Conservation (phyloP, 768 basidiomycete genomes). For the Suillus ampliporus region DNA sequence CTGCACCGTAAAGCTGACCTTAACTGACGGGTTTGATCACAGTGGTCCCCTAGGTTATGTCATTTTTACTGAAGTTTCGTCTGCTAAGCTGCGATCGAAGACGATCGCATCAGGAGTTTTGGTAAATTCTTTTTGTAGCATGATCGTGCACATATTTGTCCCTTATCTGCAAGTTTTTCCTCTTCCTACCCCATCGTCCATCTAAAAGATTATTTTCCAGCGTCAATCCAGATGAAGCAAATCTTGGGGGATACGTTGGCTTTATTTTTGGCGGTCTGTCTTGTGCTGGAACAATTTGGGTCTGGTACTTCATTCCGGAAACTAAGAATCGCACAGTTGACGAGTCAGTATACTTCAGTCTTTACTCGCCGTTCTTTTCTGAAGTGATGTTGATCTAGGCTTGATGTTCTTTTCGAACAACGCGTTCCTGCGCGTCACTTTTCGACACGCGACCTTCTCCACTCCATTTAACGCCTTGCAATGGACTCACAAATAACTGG, state of each 20-base stretch:
- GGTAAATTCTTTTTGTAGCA: slow-evolving; percentile 29
- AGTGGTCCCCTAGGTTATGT: slow-evolving; percentile 35
- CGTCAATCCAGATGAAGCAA: slow-evolving; percentile 33
- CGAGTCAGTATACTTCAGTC: slow-evolving; percentile 25
- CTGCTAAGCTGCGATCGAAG: slow-evolving; percentile 36
- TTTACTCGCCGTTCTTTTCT: background rate
- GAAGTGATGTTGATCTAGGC: slow-evolving; percentile 15
- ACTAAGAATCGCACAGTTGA: slow-evolving; percentile 35
- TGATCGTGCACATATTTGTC: slow-evolving; percentile 32
- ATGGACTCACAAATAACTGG: background rate
- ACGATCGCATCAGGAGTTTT: slow-evolving; percentile 34
- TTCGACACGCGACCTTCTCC: slow-evolving; percentile 22
- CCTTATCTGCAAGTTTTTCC: slow-evolving; percentile 31
- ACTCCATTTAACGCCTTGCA: slow-evolving; percentile 1
- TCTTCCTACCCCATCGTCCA: too few species aligned
- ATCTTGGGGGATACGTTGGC: slow-evolving; percentile 34
- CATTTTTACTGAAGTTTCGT: slow-evolving; percentile 35
- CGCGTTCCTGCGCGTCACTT: slow-evolving; percentile 36
- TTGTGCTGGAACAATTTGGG: slow-evolving; percentile 27
- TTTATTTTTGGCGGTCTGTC: slow-evolving; percentile 34
- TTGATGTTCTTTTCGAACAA: slow-evolving; percentile 39
- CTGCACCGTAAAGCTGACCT: background rate
- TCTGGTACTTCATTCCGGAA: slow-evolving; percentile 34
- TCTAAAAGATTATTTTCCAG: slow-evolving; percentile 9
- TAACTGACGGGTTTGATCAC: background rate